A percentile compares a stretch with the other conserved stretches of the same genome.
Conservation (phyloP, 495 filamentous ascomycete species). For the Rhypophila decipiens region DNA sequence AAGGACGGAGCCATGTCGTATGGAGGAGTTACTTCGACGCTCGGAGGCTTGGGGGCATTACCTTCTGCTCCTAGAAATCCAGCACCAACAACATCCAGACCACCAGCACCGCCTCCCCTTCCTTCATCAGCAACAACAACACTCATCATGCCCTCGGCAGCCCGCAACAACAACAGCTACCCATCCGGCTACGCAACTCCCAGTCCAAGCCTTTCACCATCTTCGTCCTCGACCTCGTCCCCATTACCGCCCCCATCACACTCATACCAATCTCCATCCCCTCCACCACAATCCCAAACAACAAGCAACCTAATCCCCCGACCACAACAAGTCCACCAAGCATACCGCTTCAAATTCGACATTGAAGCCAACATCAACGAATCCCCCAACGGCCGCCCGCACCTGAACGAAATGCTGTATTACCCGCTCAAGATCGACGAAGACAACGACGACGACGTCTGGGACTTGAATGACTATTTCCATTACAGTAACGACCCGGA, state of each 20-base stretch:
- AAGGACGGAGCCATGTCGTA: constrained; percentile 1
- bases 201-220: not conserved
- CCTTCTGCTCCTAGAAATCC: too few species aligned
- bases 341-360: constrained; percentile 46
- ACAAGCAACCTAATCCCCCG: not conserved
- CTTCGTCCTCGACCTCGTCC: not conserved
- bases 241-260: constrained; percentile 7
- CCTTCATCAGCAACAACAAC: not conserved
- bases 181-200: not conserved
- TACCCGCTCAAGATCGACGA: constrained; percentile 34
- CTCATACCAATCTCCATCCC: constrained; percentile 17
- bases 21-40: not conserved
- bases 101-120: not conserved
- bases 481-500: constrained; percentile 11
- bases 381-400: constrained; percentile 30
- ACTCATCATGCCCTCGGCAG: not conserved
- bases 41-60: not conserved
- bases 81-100: not conserved
- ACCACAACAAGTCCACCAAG: constrained; percentile 32
- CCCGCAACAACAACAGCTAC: not conserved
- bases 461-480: too few species aligned
- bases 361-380: constrained; percentile 44
- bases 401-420: constrained; percentile 36
- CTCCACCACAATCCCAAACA: constrained; percentile 4
- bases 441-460: constrained; percentile 30